Base-by-base conservation (phyloP, 176 grass and related monocot species). In the Triticum urartu region DNA sequence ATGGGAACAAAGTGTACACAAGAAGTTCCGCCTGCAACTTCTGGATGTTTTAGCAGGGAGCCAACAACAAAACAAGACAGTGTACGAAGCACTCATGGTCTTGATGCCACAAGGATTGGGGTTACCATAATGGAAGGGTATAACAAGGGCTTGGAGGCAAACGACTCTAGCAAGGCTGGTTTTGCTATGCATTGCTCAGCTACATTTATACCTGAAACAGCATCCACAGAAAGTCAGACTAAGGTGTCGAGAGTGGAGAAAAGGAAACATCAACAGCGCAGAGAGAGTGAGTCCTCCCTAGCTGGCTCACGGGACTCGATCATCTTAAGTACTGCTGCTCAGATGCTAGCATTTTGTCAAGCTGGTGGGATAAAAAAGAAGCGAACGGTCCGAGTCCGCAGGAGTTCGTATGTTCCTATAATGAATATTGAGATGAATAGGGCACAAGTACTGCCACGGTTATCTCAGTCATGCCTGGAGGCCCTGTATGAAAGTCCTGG, bases 341-440 rank as follows among this genome's bases (percentile, higher is more conserved):
- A 81, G 36, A 87, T 89, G 78, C 21, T 93, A 81, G 76, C 82
- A 64, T 70, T 82, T 77, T 86, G 58, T 60, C 86, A 84, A 82
- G 24, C 8, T 80, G 85, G 89, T 71, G 68, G 81, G 18, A 20
- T 74, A 60, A 95, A 67, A 85, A 95, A 83, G 84, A 93, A 91
- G 77, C 74, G 88, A 80, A 93, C 84, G 0, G 59, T 84, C 75
- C 81, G 87, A 72, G 33, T 73, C 48, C 73, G 75, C 62, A 95
- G 80, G 58, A 72, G 21, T 78, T 88, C 56, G n/a, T 74, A 71
- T 22, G n/a, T 79, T 89, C 61, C 72, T 84, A 14, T 35, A 75
- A 75, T 68, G 63, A 63, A 65, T 72, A 64, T 72, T 64, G 52
- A 77, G 71, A 88, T 71, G 6, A 85, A 85, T 33, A 43, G 22